Evolutionary conservation across 495 filamentous ascomycete species (phyloP), one percentile per base, ranked within the genome.

Genomic region (Aspergillus bertholletiae): DNA sequence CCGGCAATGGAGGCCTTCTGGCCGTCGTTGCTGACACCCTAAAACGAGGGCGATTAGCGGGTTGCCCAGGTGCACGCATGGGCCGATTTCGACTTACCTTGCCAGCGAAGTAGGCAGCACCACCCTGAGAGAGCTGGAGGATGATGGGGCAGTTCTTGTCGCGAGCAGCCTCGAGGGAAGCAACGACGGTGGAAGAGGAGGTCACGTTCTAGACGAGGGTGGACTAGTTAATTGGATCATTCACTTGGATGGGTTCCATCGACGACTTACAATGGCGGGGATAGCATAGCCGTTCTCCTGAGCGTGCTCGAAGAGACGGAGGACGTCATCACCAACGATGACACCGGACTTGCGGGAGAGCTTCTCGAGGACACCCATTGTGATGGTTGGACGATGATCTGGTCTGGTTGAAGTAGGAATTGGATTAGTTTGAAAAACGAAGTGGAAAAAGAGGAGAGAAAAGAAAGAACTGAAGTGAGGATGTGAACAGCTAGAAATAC

Each of bases 91-190:
- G 12, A 59, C 65, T 48, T 71, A 83, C 79, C 85, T 96, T 96
- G 72, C 92, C 93, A 64, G 87, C 87, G 71, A 96, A 97, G 84
- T 87, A 96, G 59, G 91, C 92, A 34, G 92, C 88, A 73, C 94
- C 94, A 65, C 94, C 93, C 75, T 97, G 89, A 63, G 89, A 93
- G 61, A 90, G 76, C 77, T 97, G 92, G 54, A 96, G 84, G 69
- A 96, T 88, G 74, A 97, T 84, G 47, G 93, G 92, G 45, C 88
- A 80, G 65, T 91, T 93, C 62, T 82, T 74, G 68, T 97, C 94
- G 56, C 90, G 84, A 54, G 94, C 94, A 60, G 95, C 95, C 77
- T 99, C 94, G 50, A 97, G 88, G 20, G 88, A 76, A 61, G 91
- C 85, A 57, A 96, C 85, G 46, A 88, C 90, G 46, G 92, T 96